Conservation (phyloP, 2,329 filamentous ascomycete genomes). For the Sporothrix brunneoviolacea region DNA sequence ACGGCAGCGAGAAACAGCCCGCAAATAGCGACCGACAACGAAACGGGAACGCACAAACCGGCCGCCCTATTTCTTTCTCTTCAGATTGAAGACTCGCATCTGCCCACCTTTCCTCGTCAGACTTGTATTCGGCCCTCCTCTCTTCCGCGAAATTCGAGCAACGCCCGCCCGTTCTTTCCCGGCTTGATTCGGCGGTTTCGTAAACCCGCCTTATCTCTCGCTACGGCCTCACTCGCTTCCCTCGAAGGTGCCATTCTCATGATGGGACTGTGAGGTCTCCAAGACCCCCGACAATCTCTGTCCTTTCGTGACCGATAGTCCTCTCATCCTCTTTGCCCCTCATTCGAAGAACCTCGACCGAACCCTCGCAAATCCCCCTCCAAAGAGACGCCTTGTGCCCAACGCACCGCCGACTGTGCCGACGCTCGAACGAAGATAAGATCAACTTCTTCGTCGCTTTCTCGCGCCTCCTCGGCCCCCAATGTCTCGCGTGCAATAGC, state of each 20-base stretch:
- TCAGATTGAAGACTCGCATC: not conserved
- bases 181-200: slow-evolving; percentile 4
- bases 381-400: not conserved
- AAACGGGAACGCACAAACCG: too few relatives aligned
- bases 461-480: not conserved
- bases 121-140: not conserved
- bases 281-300: not conserved
- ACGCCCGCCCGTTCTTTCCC: slow-evolving; percentile 5
- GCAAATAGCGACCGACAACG: too few relatives aligned
- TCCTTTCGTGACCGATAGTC: not conserved
- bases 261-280: not conserved
- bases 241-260: not conserved
- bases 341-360: too few relatives aligned
- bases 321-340: not conserved
- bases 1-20: too few relatives aligned
- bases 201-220: slow-evolving; percentile 5
- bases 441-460: not conserved
- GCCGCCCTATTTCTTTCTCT: not conserved
- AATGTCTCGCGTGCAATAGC: slow-evolving; percentile 13
- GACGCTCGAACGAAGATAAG: too few relatives aligned
- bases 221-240: not conserved
- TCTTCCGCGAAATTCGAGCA: not conserved
- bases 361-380: too few relatives aligned
- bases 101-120: not conserved
- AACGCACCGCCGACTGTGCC: not conserved